Percentiles rank a stretch among this genome's conserved stretches.
These are phyloP conservation scores for Ophiostoma sp. DNA, from an alignment of 2,329 filamentous ascomycete species.

Conservation along the genomic window DNA sequence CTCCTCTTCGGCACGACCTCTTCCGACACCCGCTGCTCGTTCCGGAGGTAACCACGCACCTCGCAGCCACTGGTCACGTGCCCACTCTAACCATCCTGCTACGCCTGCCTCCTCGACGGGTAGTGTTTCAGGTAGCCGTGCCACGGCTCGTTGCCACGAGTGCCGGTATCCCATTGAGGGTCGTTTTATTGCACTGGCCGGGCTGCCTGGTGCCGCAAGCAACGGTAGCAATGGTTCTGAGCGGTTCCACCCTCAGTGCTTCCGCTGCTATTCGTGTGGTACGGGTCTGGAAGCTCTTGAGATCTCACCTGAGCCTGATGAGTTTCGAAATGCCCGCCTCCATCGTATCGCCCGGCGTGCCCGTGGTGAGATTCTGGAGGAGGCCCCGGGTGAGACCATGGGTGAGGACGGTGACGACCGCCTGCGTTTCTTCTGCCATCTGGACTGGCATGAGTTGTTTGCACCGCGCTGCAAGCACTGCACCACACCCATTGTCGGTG, in stretches of 20 bases:
- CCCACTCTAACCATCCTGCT: conserved; percentile 37
- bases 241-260: conserved; percentile 92
- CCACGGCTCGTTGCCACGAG: conserved; percentile 76
- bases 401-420: conserved; percentile 71
- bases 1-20: conserved; percentile 42
- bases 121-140: conserved; percentile 43
- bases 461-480: conserved; percentile 93
- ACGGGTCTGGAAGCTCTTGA: conserved; percentile 91
- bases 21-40: conserved; percentile 47
- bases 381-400: conserved; percentile 63
- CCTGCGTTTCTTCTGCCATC: conserved; percentile 89
- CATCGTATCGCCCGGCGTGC: conserved; percentile 67
- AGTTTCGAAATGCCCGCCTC: conserved; percentile 68
- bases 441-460: conserved; percentile 97
- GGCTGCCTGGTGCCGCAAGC: conserved; percentile 42
- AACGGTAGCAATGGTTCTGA: conserved; percentile 39
- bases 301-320: conserved; percentile 88
- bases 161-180: conserved; percentile 85
- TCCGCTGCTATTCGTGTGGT: conserved; percentile 82
- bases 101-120: conserved; percentile 4
- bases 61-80: conserved; percentile 61
- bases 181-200: conserved; percentile 81
- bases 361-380: conserved; percentile 59
- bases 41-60: conserved; percentile 34
- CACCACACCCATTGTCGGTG: conserved; percentile 92